A percentile compares a stretch with the other conserved stretches of the same genome.
Evolutionary conservation across 495 filamentous ascomycete species (phyloP).

Genomic region (Penicillium parvum): DNA sequence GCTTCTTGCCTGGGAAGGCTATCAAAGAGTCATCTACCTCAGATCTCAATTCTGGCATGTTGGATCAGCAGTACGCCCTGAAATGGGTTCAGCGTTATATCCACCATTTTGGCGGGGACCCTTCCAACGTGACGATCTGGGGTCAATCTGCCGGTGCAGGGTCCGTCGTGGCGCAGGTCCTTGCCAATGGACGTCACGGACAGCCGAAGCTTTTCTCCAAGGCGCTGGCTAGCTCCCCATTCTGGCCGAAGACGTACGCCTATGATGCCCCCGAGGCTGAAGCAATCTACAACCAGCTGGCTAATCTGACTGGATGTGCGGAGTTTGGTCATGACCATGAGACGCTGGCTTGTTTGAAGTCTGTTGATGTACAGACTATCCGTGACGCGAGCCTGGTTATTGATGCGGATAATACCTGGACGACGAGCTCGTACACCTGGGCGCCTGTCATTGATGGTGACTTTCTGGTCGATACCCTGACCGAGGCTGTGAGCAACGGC

Average conservation of each 20-base stretch:
- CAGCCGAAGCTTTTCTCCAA: slow-evolving; percentile 41
- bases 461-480: slow-evolving; percentile 46
- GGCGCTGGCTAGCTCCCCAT: slow-evolving; percentile 57
- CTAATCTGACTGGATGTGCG: slow-evolving; percentile 43
- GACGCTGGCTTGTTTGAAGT: slow-evolving; percentile 48
- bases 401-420: slow-evolving; percentile 44
- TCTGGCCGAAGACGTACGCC: slow-evolving; percentile 56
- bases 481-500: slow-evolving; percentile 33
- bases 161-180: slow-evolving; percentile 51
- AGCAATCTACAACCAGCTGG: slow-evolving; percentile 43
- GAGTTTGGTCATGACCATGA: slow-evolving; percentile 17
- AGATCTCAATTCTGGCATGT: slow-evolving; percentile 48
- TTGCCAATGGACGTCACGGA: slow-evolving; percentile 40
- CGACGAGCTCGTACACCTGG: slow-evolving; percentile 52
- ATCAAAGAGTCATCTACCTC: slow-evolving; percentile 43
- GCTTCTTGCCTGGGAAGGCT: slow-evolving; percentile 51
- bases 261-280: slow-evolving; percentile 48
- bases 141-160: slow-evolving; percentile 54
- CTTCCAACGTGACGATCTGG: slow-evolving; percentile 47
- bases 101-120: slow-evolving; percentile 47
- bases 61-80: slow-evolving; percentile 47
- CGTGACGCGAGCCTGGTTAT: slow-evolving; percentile 44
- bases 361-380: slow-evolving; percentile 44
- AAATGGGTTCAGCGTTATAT: slow-evolving; percentile 55
- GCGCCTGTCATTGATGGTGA: slow-evolving; percentile 55